phyloP scores from a whole-genome alignment of 2,329 filamentous ascomycete species.

The Endocalyx cinctus region DNA sequence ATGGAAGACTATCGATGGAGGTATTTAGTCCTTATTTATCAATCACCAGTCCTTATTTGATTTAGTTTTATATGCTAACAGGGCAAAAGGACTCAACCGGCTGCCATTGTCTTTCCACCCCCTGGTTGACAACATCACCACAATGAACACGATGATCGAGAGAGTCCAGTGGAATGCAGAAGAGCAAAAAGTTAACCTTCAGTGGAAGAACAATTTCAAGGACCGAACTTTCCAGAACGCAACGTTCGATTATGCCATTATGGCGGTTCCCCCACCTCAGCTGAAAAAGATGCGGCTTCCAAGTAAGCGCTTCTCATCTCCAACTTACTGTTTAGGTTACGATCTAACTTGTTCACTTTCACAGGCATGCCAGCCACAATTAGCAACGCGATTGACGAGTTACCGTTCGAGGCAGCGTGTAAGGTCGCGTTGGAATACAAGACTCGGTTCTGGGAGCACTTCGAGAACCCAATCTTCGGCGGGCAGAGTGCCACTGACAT shows the following conservation, averaged over 20 bases:
- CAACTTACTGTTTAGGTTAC: slow-evolving; percentile 42
- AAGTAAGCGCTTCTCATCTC: slow-evolving; percentile 18
- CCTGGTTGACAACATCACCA: slow-evolving; percentile 52
- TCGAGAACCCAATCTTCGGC: slow-evolving; percentile 53
- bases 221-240: slow-evolving; percentile 37
- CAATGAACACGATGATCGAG: slow-evolving; percentile 52
- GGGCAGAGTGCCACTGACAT: slow-evolving; percentile 56
- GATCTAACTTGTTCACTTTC: slow-evolving; percentile 2
- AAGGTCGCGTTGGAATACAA: slow-evolving; percentile 64
- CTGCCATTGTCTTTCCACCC: slow-evolving; percentile 61
- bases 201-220: slow-evolving; percentile 46
- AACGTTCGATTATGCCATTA: slow-evolving; percentile 62
- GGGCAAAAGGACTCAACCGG: slow-evolving; percentile 37
- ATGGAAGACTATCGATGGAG: slow-evolving; percentile 61
- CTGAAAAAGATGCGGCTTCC: slow-evolving; percentile 56
- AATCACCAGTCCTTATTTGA: background rate
- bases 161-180: slow-evolving; percentile 49
- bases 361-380: slow-evolving; percentile 35
- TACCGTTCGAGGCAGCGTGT: slow-evolving; percentile 43
- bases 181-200: slow-evolving; percentile 50
- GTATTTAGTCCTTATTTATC: slow-evolving; percentile 16
- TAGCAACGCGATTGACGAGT: slow-evolving; percentile 40
- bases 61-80: background rate
- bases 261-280: slow-evolving; percentile 59
- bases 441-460: slow-evolving; percentile 57